Evolutionary conservation across 768 basidiomycete genomes (phyloP).

Genomic region (Tulasnella sp.): DNA sequence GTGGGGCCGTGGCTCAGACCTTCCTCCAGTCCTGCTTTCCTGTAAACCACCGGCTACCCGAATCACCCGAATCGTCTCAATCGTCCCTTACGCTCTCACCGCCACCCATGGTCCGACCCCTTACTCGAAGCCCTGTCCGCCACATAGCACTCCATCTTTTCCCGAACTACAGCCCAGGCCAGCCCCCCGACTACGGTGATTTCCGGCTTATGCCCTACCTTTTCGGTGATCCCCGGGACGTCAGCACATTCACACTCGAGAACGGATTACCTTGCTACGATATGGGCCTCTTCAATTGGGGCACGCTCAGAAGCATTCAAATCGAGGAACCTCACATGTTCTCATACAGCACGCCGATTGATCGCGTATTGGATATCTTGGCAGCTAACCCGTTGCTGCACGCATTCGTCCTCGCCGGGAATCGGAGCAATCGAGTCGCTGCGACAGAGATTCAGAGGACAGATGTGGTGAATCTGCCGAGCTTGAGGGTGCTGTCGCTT

Average conservation of each 20-base stretch:
- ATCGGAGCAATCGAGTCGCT: slow-evolving; percentile 2
- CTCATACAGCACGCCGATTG: slow-evolving; percentile 8
- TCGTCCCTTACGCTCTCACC: not conserved
- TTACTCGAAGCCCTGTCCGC: not conserved
- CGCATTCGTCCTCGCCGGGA: slow-evolving; percentile 11
- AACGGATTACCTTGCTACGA: slow-evolving; percentile 14
- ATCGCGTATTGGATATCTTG: slow-evolving; percentile 6
- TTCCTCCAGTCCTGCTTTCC: slow-evolving; percentile 9
- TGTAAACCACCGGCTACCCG: not conserved
- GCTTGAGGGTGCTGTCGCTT: slow-evolving; percentile 9
- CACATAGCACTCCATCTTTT: slow-evolving; percentile 11
- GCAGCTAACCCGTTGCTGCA: slow-evolving; percentile 8
- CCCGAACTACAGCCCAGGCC: not conserved
- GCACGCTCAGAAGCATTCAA: slow-evolving; percentile 10
- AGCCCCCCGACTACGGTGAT: slow-evolving; percentile 7
- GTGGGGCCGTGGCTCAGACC: not conserved
- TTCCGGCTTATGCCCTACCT: not conserved
- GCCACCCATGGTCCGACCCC: no score
- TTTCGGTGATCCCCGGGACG: slow-evolving; percentile 8
- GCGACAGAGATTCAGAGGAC: not conserved
- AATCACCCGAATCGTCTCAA: slow-evolving; percentile 1
- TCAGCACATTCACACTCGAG: slow-evolving; percentile 10
- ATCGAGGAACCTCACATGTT: slow-evolving; percentile 14
- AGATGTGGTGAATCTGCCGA: not conserved
- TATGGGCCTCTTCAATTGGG: not conserved